Base-by-base conservation (phyloP, 306 rosid species). In the Lupinus albus region DNA sequence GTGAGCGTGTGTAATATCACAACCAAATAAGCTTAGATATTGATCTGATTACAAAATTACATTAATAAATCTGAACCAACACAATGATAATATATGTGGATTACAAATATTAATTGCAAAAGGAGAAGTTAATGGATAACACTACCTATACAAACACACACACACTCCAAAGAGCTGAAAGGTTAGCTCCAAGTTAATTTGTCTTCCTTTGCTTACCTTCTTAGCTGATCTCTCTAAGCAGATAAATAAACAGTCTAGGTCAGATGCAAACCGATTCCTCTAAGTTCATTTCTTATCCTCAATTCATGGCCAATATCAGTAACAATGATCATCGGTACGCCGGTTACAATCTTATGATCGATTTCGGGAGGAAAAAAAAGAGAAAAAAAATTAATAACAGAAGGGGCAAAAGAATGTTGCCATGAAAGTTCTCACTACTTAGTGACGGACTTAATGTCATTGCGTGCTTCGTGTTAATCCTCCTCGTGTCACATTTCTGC, bases 381-480 rank as follows among this genome's bases (percentile, higher is more conserved):
- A 21, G 30, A 57, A 56, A 52, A 76, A 61, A 44, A 67, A 76
- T 64, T 69, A 51, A 58, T 76, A 72, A 60, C 25, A 48, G 66
- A 73, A 20, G 57, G 76, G 76, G 76, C 49, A 68, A 78, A 38
- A 20, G 81, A 81, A 79, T 78, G 54, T 78, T 74, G 80, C 83
- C 59, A 73, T 60, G 79, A 47, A 46, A 76, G 48, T 75, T 48
- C 76, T 48, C 76, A 74, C 76, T 73, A 63, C 79, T 51, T 13
- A 42, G 68, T 38, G 76, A 52, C 62, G 75, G 70, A 64, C 71
- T 32, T 30, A 21, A 41, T 65, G 91, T 90, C 80, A 94, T 91
- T 90, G 97, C 52, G 97, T 94, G 86, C 96, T 88, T 76, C 97
- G 97, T 54, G 95, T 94, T 76, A 94, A 84, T 75, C 99, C 99